Base-by-base conservation (phyloP, 2,329 filamentous ascomycete genomes). In the Macrophomina pseudophaseolina region DNA sequence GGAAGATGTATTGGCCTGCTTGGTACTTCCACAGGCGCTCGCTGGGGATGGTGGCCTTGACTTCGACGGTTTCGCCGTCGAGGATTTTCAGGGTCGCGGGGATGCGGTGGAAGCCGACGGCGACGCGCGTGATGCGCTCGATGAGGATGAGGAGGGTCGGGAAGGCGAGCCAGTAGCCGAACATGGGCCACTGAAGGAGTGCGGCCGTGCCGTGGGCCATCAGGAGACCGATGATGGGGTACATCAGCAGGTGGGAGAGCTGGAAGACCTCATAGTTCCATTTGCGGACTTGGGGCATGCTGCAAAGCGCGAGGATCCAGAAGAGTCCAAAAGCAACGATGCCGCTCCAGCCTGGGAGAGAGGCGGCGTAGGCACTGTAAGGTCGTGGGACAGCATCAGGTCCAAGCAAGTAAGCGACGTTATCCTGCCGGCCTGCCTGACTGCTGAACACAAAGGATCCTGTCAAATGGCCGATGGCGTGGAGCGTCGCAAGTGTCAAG, bases 231-330 rank as follows among this genome's bases (percentile, higher is more conserved):
- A 88, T 83, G 23, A 88, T 84, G 8, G 85, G 86, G 49, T 83
- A 87, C 83, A 87, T 87, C 44, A 88, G 80, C 6, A 87, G 68
- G 69, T 88, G 86, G 0, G 82, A 83, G 0, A 87, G 75, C 69
- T 88, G 85, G 68, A 88, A 88, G 23, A 86, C 70, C 69, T 88
- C 84, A 63, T 87, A 87, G 69, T 80, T 85, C 79, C 81, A 81
- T 14, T 76, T 81, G 0, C 85, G 79, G 0, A 87, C 77, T 35
- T 77, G 78, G 0, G 86, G 85, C 68, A 85, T 81, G 65, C 83
- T 85, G 40, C 86, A 72, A 0, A 82, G 66, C 0, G 80, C 80
- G 0, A 87, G 76, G 0, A 81, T 69, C 67, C 83, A 87, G 72
- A 87, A 85, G 0, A 85, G 76, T 0, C 80, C 78, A 0, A 88